Conservation (phyloP, 768 basidiomycete genomes). For the Termitomyces sp. region DNA sequence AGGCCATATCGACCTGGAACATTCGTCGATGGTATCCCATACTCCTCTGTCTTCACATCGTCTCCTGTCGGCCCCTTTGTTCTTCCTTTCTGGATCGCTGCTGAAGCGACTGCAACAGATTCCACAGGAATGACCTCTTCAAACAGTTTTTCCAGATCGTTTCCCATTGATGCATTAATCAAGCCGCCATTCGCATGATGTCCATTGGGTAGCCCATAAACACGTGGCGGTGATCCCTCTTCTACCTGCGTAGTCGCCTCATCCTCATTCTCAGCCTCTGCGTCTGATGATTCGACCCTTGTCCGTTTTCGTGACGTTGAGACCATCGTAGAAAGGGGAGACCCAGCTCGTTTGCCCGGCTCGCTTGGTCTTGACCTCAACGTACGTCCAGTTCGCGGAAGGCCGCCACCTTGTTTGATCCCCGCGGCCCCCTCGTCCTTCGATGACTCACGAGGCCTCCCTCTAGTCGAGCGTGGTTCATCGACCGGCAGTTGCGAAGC, state of each 20-base stretch:
- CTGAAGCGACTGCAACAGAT: not conserved
- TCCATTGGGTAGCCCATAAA: slow-evolving; percentile 8
- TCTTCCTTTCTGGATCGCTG: slow-evolving; percentile 7
- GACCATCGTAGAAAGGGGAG: slow-evolving; percentile 6
- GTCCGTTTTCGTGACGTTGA: slow-evolving; percentile 33
- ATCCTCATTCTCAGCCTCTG: slow-evolving; percentile 13
- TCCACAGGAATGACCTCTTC: slow-evolving; percentile 1
- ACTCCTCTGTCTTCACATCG: slow-evolving; percentile 44
- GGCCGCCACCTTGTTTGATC: not conserved
- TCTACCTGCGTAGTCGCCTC: not conserved
- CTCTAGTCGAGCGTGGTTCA: slow-evolving; percentile 9
- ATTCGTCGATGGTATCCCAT: not conserved
- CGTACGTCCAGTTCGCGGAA: not conserved
- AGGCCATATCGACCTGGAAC: not conserved
- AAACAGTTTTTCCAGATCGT: slow-evolving; percentile 2
- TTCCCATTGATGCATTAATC: not conserved
- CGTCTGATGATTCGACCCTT: slow-evolving; percentile 34
- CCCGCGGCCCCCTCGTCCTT: slow-evolving; percentile 6
- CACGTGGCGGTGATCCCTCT: slow-evolving; percentile 2
- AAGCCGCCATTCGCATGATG: slow-evolving; percentile 6
- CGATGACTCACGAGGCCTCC: slow-evolving; percentile 4
- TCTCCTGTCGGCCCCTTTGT: slow-evolving; percentile 11
- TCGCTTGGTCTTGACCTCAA: slow-evolving; percentile 9
- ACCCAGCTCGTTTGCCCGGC: slow-evolving; percentile 7
- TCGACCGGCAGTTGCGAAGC: not conserved